These are phyloP conservation scores for Orbilia blumenaviensis DNA, from an alignment of 2,329 filamentous ascomycete species.

Conservation along the genomic window DNA sequence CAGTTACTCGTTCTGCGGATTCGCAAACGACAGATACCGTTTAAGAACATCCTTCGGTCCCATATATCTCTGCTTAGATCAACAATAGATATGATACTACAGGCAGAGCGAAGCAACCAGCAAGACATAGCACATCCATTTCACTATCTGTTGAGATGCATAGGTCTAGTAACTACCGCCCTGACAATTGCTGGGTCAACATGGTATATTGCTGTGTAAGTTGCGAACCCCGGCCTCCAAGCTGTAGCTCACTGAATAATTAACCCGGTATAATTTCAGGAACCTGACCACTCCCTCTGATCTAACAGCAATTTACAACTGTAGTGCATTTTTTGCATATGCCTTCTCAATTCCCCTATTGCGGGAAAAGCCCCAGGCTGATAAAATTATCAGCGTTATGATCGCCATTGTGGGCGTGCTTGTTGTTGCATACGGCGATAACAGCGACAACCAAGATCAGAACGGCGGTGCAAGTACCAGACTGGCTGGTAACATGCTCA, in stretches of 20 bases:
- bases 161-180: conserved; percentile 81
- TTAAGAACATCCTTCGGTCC: conserved; percentile 83
- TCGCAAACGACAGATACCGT: conserved; percentile 80
- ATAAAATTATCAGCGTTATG: conserved; percentile 85
- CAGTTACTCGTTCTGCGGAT: conserved; percentile 82
- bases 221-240: not conserved
- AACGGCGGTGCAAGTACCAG: conserved; percentile 70
- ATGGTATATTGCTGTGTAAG: conserved; percentile 87
- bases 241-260: not conserved
- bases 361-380: conserved; percentile 80
- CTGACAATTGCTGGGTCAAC: conserved; percentile 89
- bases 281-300: conserved; percentile 92
- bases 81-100: conserved; percentile 83
- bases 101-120: conserved; percentile 61
- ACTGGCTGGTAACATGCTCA: conserved; percentile 86
- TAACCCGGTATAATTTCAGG: conserved; percentile 2
- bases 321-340: conserved; percentile 97
- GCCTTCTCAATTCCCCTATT: conserved; percentile 92
- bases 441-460: conserved; percentile 60
- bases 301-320: conserved; percentile 98
- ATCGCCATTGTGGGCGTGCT: conserved; percentile 90
- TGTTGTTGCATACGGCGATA: conserved; percentile 92
- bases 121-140: conserved; percentile 65
- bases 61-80: conserved; percentile 72
- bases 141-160: conserved; percentile 80